Conservation (phyloP, 768 basidiomycete genomes). For the Lentinula boryana region DNA sequence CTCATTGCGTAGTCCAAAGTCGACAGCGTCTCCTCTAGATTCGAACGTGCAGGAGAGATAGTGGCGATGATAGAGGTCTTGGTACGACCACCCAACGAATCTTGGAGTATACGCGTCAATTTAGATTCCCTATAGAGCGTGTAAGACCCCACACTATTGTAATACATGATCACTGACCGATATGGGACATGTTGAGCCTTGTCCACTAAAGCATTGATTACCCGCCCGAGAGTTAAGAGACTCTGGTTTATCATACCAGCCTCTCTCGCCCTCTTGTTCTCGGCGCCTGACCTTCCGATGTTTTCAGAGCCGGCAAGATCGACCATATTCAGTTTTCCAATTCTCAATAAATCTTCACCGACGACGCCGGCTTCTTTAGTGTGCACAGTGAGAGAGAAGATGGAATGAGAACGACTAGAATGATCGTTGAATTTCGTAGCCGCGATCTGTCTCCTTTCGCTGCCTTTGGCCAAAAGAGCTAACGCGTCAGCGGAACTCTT, state of each 20-base stretch:
- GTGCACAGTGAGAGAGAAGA: conserved; percentile 95
- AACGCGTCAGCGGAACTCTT: conserved; percentile 81
- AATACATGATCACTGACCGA: conserved; percentile 42
- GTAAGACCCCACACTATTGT: background rate
- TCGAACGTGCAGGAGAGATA: conserved; percentile 87
- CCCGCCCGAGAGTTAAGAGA: conserved; percentile 90
- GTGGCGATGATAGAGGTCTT: conserved; percentile 99
- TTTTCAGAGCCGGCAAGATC: conserved; percentile 98
- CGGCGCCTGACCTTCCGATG: conserved; percentile 92
- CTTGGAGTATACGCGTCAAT: conserved; percentile 94
- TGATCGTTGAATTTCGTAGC: conserved; percentile 98
- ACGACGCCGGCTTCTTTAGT: conserved; percentile 73
- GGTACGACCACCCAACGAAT: conserved; percentile 95
- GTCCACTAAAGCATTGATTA: conserved; percentile 95
- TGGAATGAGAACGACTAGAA: conserved; percentile 94
- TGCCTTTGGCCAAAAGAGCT: conserved; percentile 81
- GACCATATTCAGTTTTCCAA: conserved; percentile 95
- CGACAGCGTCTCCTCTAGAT: conserved; percentile 95
- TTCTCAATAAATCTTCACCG: conserved; percentile 85
- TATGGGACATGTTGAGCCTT: conserved; percentile 91
- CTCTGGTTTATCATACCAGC: conserved; percentile 99
- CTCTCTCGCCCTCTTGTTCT: conserved; percentile 90
- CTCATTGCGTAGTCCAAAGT: conserved; percentile 95
- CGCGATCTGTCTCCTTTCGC: conserved; percentile 86
- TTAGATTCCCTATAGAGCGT: conserved; percentile 80